Conservation (phyloP, 192 early-diverging fungal genomes). For the Backusella psychrophila region DNA sequence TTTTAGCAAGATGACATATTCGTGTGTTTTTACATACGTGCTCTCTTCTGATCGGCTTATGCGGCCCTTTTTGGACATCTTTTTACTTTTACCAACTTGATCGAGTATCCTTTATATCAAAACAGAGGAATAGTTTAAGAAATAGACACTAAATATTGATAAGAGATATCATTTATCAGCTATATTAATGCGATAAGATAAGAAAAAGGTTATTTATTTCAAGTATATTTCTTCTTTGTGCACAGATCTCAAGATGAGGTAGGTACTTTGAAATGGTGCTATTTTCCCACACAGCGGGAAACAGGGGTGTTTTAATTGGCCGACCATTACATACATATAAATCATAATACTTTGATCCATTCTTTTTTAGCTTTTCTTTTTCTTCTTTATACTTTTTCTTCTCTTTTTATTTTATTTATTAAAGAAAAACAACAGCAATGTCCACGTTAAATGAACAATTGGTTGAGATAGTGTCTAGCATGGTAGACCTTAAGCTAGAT, state of each 20-base stretch:
- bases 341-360: not conserved
- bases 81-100: not conserved
- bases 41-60: not conserved
- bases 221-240: not conserved
- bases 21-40: not conserved
- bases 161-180: not conserved
- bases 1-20: not conserved
- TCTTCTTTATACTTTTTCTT: not conserved
- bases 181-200: not conserved
- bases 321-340: not conserved
- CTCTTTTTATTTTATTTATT: not conserved
- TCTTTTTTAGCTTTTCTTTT: not conserved
- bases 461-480: not conserved
- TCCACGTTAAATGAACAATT: conserved; percentile 16
- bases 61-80: not conserved
- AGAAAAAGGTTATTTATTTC: not conserved
- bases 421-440: not conserved
- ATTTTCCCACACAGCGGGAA: not conserved
- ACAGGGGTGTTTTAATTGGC: conserved; percentile 7
- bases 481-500: not conserved
- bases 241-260: not conserved
- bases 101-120: not conserved
- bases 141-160: not conserved
- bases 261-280: not conserved
- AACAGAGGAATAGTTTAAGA: not conserved